Percentiles rank a stretch among this genome's conserved stretches.
phyloP scores from a whole-genome alignment of 106 monocot species.

The Dioscorea dumetorum region DNA sequence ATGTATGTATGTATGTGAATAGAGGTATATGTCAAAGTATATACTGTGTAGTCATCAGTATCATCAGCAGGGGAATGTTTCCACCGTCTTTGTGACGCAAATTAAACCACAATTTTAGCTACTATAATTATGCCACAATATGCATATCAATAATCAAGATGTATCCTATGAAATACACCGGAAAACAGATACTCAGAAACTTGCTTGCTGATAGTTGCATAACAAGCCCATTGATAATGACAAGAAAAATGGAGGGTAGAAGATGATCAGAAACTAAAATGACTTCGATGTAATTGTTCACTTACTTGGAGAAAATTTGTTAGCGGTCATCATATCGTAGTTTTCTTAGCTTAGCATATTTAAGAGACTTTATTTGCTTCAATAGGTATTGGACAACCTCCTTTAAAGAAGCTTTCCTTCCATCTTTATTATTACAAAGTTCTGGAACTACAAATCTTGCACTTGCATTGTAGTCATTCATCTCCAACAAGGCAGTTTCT shows the following conservation, averaged over 20 bases:
- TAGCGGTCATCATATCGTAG: neutral
- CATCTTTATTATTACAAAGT: constrained; percentile 29
- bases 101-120: no score
- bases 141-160: no score
- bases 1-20: no score
- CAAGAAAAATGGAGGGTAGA: neutral
- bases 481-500: constrained; percentile 16
- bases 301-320: neutral
- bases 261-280: neutral
- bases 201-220: no score
- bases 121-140: no score
- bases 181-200: no score
- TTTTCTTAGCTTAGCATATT: constrained; percentile 9
- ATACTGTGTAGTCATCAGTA: no score
- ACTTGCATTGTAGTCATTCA: constrained; percentile 32
- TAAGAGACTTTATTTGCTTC: constrained; percentile 19
- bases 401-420: constrained; percentile 21
- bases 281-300: no score
- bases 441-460: constrained; percentile 24
- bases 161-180: no score
- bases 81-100: no score
- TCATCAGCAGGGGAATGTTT: no score
- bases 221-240: neutral
- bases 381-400: constrained; percentile 25
- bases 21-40: no score